phyloP scores from a whole-genome alignment of 306 rosid genomes.

The Trifolium repens region DNA sequence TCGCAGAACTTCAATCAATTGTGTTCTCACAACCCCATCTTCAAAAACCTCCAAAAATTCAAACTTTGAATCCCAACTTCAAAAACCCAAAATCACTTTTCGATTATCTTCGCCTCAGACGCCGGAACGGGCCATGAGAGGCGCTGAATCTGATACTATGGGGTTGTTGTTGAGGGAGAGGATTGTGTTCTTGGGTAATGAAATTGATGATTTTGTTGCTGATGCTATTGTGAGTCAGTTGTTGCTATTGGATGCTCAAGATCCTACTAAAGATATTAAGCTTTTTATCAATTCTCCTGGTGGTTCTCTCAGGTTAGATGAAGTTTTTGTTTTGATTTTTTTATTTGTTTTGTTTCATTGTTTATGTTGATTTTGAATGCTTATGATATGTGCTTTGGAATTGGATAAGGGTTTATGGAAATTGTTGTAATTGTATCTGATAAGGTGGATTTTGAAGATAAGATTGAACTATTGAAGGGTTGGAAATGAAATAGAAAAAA shows the following conservation, averaged over 20 bases:
- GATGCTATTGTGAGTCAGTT: conserved; percentile 87
- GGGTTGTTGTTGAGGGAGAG: conserved; percentile 88
- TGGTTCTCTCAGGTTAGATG: conserved; percentile 81
- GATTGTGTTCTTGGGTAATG: conserved; percentile 83
- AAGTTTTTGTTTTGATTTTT: background rate
- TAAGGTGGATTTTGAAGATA: background rate
- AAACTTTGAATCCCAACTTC: conserved; percentile 25
- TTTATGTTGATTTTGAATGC: background rate
- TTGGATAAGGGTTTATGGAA: conserved; percentile 6
- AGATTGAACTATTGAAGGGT: background rate
- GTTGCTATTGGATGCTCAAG: conserved; percentile 84
- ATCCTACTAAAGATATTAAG: conserved; percentile 80
- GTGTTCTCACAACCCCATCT: conserved; percentile 19
- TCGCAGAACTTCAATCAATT: conserved; percentile 32
- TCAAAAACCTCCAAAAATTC: conserved; percentile 41
- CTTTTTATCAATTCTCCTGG: conserved; percentile 88
- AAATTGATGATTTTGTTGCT: conserved; percentile 86
- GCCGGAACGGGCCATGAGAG: conserved; percentile 65
- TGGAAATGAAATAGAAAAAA: background rate
- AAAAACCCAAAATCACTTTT: conserved; percentile 38
- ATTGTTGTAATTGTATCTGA: conserved; percentile 11
- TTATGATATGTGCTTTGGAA: background rate
- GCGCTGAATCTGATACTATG: conserved; percentile 80
- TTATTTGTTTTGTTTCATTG: background rate
- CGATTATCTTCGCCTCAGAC: conserved; percentile 64